phyloP scores from a whole-genome alignment of 305 asterid genomes.

The Solanum aculeatissimum region DNA sequence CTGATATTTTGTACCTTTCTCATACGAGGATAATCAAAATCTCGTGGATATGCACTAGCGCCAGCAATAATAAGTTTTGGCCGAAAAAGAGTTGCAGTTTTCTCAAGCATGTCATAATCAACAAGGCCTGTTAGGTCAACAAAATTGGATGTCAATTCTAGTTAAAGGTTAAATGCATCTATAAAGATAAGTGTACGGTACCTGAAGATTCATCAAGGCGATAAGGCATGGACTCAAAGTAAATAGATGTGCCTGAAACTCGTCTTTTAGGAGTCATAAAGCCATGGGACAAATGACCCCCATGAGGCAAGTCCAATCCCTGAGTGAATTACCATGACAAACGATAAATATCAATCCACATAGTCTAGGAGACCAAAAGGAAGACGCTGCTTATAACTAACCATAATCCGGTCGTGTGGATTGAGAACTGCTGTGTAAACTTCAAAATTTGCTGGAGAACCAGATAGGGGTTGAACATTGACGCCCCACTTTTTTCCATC shows the following conservation, averaged over 20 bases:
- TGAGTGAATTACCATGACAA: conserved; percentile 10
- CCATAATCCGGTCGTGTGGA: conserved; percentile 91
- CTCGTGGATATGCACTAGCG: conserved; percentile 96
- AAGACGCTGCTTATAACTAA: conserved; percentile 10
- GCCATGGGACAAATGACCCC: conserved; percentile 85
- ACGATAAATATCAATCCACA: neutral
- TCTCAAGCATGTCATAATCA: conserved; percentile 92
- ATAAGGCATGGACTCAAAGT: conserved; percentile 94
- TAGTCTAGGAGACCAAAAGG: neutral
- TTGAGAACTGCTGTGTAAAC: conserved; percentile 74
- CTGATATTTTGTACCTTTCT: conserved; percentile 40
- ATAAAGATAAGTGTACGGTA: neutral
- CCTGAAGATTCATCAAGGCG: conserved; percentile 89
- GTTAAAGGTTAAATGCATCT: neutral
- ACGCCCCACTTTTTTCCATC: conserved; percentile 84
- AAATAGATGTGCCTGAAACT: conserved; percentile 91
- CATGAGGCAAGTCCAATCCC: conserved; percentile 93
- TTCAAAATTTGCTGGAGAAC: conserved; percentile 83
- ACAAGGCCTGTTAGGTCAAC: conserved; percentile 46
- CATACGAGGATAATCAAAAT: conserved; percentile 88
- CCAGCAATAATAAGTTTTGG: conserved; percentile 95
- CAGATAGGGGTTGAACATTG: conserved; percentile 76
- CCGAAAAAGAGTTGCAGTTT: conserved; percentile 76
- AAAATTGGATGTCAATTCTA: neutral
- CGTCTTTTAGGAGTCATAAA: conserved; percentile 95